Conservation (phyloP, 805 yeast genomes). For the Sungouiozyma intestinalis region DNA sequence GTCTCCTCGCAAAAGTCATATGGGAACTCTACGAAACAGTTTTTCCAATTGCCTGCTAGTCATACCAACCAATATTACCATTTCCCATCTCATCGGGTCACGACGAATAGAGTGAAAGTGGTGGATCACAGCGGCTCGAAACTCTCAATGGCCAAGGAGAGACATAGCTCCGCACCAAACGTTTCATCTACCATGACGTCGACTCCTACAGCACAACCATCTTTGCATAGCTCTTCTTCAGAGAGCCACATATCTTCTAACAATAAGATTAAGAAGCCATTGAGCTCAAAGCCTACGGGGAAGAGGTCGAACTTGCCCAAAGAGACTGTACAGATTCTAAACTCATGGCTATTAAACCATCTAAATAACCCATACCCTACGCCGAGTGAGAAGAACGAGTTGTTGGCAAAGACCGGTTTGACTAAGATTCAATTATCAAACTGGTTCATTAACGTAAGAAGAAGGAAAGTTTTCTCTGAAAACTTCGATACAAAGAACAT, state of each 20-base stretch:
- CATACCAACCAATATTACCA: neutral
- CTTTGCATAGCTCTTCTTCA: neutral
- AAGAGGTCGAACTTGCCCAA: conserved; percentile 70
- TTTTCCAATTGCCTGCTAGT: neutral
- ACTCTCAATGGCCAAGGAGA: neutral
- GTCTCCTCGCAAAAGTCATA: neutral
- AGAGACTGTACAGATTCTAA: conserved; percentile 60
- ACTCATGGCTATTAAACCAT: conserved; percentile 66
- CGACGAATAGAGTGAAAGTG: conserved; percentile 2
- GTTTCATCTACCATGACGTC: neutral
- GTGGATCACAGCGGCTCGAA: neutral
- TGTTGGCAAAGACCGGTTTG: conserved; percentile 63
- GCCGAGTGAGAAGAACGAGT: conserved; percentile 60
- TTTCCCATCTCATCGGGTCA: conserved; percentile 3
- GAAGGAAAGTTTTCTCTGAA: conserved; percentile 48
- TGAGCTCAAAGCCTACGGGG: conserved; percentile 5
- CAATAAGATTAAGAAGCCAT: neutral
- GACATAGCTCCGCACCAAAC: neutral
- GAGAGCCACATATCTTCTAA: neutral
- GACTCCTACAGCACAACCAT: neutral
- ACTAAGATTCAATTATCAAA: conserved; percentile 73
- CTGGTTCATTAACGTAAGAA: conserved; percentile 83
- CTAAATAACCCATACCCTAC: conserved; percentile 78
- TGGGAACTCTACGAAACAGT: neutral
- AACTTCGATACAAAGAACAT: neutral